Percentiles rank a stretch among this genome's conserved stretches.
Evolutionary conservation across 345 rosid species (phyloP).

Genomic region (Eucalyptus erythrocorys): DNA sequence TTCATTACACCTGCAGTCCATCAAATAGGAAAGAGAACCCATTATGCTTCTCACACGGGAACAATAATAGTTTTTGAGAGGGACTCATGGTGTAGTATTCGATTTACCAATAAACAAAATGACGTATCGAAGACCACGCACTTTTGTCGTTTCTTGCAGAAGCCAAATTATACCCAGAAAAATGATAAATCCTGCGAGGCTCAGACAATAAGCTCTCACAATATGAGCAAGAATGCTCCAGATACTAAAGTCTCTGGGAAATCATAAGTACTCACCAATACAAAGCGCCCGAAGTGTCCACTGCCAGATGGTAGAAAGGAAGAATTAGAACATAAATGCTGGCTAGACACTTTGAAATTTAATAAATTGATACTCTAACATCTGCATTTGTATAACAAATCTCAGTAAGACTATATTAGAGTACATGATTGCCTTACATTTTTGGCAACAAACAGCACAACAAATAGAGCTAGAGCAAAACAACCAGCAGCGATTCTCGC

Average conservation of each 20-base stretch:
- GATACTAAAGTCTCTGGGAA: neutral
- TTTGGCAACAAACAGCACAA: slow-evolving; percentile 82
- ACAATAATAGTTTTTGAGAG: neutral
- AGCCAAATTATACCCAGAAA: slow-evolving; percentile 78
- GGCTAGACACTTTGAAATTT: neutral
- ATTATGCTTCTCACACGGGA: neutral
- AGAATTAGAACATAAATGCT: neutral
- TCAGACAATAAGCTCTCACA: neutral
- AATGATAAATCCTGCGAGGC: slow-evolving; percentile 68
- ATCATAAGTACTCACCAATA: slow-evolving; percentile 42
- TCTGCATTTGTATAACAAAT: neutral
- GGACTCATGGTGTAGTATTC: neutral
- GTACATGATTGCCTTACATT: slow-evolving; percentile 41
- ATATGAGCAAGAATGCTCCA: neutral
- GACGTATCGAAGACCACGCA: slow-evolving; percentile 78
- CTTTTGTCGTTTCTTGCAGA: slow-evolving; percentile 74
- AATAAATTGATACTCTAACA: neutral
- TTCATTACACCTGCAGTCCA: slow-evolving; percentile 86
- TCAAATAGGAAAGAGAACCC: neutral
- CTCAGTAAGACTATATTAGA: neutral
- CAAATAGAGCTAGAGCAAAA: slow-evolving; percentile 57
- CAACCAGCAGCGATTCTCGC: slow-evolving; percentile 96
- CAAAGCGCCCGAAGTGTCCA: slow-evolving; percentile 97
- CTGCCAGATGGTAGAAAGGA: slow-evolving; percentile 22
- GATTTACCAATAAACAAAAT: slow-evolving; percentile 86